Evolutionary conservation across 768 basidiomycete genomes (phyloP), one percentile per base, ranked within the genome.

Genomic region (Cubamyces sp.): DNA sequence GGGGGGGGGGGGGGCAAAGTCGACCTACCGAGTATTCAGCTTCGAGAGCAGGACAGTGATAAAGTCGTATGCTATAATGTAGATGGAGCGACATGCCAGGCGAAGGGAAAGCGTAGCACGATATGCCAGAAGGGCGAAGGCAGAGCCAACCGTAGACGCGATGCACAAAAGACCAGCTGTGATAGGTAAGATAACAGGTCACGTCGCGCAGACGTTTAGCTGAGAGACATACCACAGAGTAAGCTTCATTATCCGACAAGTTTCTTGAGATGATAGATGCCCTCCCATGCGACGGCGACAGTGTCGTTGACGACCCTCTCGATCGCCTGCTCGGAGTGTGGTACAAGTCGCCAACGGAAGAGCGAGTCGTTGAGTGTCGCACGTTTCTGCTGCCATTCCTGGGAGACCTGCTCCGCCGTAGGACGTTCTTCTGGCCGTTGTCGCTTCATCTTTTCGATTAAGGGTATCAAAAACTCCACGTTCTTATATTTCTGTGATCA

Each of bases 291-390:
- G 12, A 54, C 59, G 11, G 65, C 61, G 9, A 68, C 67, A 5
- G 67, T 64, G 48, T 66, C 62, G 57, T 68, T 64, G 4, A 68
- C 45, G 0, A 68, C 51, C 5, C 67, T 62, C 21, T 64, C 65
- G 12, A 56, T 37, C 3, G 48, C 23, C 4, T 51, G 54, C 46
- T 68, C 67, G 3, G 43, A 26, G 6, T 57, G 51, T 5, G 62
- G n/a, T 1, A 52, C 56, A 0, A 68, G 53, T 5, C 67, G 54
- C 64, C 64, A 62, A 4, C 67, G 67, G 1, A 59, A 16, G 1
- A 30, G 21, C 4, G 41, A 21, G 1, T 16, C 12, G 34, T 54
- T 34, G 14, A 64, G 45, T 5, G 28, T 34, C 18, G 43, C 9
- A 1, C 64, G 41, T 16, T 51, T 67, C 3, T 53, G 40, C 26